These are phyloP conservation scores for Zizania palustris DNA, from an alignment of 202 grass and related monocot genomes.

Conservation along the genomic window DNA sequence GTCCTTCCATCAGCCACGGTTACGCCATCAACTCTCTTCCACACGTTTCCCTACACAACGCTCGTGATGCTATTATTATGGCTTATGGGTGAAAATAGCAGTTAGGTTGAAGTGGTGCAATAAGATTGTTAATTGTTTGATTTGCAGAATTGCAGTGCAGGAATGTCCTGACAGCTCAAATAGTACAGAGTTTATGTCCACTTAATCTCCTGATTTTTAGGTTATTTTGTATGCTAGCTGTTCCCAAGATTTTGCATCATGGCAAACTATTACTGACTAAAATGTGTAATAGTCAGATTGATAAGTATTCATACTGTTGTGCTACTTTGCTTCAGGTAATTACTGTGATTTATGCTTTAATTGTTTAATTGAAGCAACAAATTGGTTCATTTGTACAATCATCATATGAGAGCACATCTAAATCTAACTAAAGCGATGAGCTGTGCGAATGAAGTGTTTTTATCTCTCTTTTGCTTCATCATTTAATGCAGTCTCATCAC, in stretches of 20 bases:
- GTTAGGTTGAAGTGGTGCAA: background rate
- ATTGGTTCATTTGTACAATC: background rate
- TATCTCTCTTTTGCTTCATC: background rate
- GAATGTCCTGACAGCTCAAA: constrained; percentile 9
- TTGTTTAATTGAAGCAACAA: constrained; percentile 3
- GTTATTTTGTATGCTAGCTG: background rate
- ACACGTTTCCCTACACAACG: too few relatives aligned
- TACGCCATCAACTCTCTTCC: too few relatives aligned
- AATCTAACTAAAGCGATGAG: constrained; percentile 15
- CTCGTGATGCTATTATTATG: too few relatives aligned
- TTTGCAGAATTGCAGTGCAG: background rate
- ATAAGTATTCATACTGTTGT: background rate
- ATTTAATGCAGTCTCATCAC: constrained; percentile 4
- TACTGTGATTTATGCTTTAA: background rate
- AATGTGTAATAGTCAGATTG: background rate
- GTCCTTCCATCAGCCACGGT: too few relatives aligned
- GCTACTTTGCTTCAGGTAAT: background rate
- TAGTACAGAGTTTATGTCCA: constrained; percentile 11
- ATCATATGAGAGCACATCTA: constrained; percentile 13
- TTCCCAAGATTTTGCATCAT: background rate
- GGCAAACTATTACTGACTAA: background rate
- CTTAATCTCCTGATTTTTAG: background rate
- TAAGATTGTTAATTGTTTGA: constrained; percentile 18
- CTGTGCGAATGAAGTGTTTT: background rate
- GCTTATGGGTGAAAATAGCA: constrained; percentile 17